Base-by-base conservation (phyloP, 805 yeast species). In the Candida sphagnicola region DNA sequence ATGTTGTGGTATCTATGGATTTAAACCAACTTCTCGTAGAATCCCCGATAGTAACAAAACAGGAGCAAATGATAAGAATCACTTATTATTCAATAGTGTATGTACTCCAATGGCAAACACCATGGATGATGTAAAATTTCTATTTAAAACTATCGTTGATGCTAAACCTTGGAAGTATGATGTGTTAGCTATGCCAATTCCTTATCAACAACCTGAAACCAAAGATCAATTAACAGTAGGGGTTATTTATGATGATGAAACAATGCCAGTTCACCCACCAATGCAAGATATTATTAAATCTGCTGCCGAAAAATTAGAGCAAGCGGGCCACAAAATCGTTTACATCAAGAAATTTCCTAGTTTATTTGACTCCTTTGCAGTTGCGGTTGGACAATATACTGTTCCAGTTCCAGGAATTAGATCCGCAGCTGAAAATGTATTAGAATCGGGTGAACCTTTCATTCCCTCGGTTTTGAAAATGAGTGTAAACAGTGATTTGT, bases 401-500 rank as follows among this genome's bases (percentile, higher is more conserved):
- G 59, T 85, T 81, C 59, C 70, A 8, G 71, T 78, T 47, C 93
- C 85, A 57, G 91, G 91, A 34, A 84, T 82, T 54, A 56, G 62
- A 43, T 74, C 69, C 41, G 81, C 79, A 51, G 65, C 70, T 36
- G 68, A 67, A 34, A 55, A 75, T 50, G 56, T 85, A 43, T 59
- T 65, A 14, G 72, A 62, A 4, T 77, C 85, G 11, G 90, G 91
- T 31, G 91, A 86, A 56, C 90, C 90, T 25, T 57, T 80, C 10
- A 10, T 21, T 21, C 24, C 24, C 6, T 41, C 56, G 65, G 12
- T 80, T 78, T 42, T 70, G 83, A 49, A 80, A 86, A 28, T 74
- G 77, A 54, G 80, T 82, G 75, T 70, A 70, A 36, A 59, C 81
- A 45, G 67, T 74, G 32, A 70, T 67, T 48, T 86, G 86, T 43